Conservation (phyloP, 73 alveolate genomes). For the Paramecium sexaurelia region DNA sequence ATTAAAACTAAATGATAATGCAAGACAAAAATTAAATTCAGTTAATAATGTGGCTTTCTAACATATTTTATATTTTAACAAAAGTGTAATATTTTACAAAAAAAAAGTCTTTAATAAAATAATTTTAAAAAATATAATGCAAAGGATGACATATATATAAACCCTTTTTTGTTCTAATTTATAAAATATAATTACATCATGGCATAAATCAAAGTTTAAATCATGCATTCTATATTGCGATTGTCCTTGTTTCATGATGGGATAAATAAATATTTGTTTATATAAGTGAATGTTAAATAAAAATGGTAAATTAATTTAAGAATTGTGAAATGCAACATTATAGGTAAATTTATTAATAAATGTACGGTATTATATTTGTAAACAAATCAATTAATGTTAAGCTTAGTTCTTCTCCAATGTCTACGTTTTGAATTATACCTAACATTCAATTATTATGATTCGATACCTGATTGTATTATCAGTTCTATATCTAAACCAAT, state of each 20-base stretch:
- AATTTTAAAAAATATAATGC: neutral
- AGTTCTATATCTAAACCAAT: slow-evolving; percentile 96
- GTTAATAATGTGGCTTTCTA: neutral
- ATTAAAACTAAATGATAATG: neutral
- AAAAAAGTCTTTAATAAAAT: neutral
- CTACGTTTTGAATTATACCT: slow-evolving; percentile 95
- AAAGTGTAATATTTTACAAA: neutral
- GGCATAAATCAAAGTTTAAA: too few species aligned
- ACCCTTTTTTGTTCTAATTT: too few species aligned
- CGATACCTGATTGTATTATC: slow-evolving; percentile 89
- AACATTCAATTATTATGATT: neutral
- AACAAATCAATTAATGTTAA: slow-evolving; percentile 72
- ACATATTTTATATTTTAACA: neutral
- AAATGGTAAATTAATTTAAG: too few species aligned
- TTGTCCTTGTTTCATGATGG: too few species aligned
- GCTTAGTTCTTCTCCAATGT: slow-evolving; percentile 98
- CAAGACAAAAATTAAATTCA: neutral
- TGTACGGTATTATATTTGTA: slow-evolving; percentile 14
- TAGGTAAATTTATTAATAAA: neutral
- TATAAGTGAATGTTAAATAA: neutral
- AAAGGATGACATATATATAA: too few species aligned
- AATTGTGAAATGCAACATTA: neutral
- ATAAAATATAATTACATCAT: too few species aligned
- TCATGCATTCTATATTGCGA: too few species aligned
- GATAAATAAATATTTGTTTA: too few species aligned